These are phyloP conservation scores for Ochetophila trinervis DNA, from an alignment of 306 rosid species.

Conservation along the genomic window DNA sequence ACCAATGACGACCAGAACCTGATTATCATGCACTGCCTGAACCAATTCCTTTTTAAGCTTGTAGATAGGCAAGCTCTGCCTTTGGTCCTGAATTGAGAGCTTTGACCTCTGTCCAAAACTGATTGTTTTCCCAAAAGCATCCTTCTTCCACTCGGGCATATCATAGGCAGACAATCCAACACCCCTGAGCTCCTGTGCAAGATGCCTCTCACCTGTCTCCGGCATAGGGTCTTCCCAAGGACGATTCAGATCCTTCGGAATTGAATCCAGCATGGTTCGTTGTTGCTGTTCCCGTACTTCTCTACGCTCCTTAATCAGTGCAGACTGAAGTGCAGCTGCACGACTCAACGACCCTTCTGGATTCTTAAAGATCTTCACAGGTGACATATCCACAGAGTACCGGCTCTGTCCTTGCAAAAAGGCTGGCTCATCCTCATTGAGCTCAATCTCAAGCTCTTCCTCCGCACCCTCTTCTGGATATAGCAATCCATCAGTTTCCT, in stretches of 20 bases:
- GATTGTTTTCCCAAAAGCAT: slow-evolving; percentile 80
- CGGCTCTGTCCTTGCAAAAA: slow-evolving; percentile 86
- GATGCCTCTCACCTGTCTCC: slow-evolving; percentile 82
- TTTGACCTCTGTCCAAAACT: slow-evolving; percentile 85
- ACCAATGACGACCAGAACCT: slow-evolving; percentile 76
- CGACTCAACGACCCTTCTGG: slow-evolving; percentile 87
- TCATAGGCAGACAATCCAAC: slow-evolving; percentile 89
- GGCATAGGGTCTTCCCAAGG: slow-evolving; percentile 99
- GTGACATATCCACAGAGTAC: slow-evolving; percentile 81
- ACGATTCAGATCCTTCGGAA: slow-evolving; percentile 93
- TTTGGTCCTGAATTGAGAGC: slow-evolving; percentile 82
- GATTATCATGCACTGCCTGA: slow-evolving; percentile 83
- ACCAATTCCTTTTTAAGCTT: slow-evolving; percentile 72
- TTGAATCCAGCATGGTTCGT: slow-evolving; percentile 83
- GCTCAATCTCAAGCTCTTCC: slow-evolving; percentile 86
- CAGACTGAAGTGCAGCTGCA: slow-evolving; percentile 90
- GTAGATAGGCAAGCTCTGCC: slow-evolving; percentile 78
- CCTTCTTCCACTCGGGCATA: slow-evolving; percentile 94
- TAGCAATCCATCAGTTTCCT: slow-evolving; percentile 72
- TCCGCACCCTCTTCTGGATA: slow-evolving; percentile 86
- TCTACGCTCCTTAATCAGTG: slow-evolving; percentile 87
- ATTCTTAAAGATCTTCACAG: slow-evolving; percentile 87
- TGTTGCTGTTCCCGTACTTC: slow-evolving; percentile 89
- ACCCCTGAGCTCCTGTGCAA: slow-evolving; percentile 89
- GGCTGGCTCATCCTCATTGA: slow-evolving; percentile 86